A percentile compares a stretch with the other conserved stretches of the same genome.
phyloP scores from a whole-genome alignment of 768 basidiomycete species.

The Rubroboletus satanas region DNA sequence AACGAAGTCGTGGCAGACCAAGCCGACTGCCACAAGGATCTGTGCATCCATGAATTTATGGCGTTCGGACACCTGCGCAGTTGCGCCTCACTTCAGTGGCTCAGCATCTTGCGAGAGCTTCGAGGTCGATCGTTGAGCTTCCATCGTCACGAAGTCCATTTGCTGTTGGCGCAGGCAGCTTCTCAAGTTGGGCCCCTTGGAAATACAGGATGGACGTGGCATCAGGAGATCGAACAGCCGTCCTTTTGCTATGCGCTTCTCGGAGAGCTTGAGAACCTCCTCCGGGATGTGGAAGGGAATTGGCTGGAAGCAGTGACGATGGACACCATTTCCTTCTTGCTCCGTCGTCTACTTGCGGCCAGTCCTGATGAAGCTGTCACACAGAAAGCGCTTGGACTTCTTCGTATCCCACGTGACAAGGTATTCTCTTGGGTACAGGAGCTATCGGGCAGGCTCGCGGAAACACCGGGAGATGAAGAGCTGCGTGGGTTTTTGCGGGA shows the following conservation, averaged over 20 bases:
- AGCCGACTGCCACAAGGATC: no score
- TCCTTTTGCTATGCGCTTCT: slow-evolving; percentile 36
- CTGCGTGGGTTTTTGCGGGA: no score
- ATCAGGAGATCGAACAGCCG: slow-evolving; percentile 31
- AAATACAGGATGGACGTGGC: slow-evolving; percentile 28
- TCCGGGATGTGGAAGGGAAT: no score
- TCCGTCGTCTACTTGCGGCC: slow-evolving; percentile 35
- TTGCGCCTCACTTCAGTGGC: slow-evolving; percentile 35
- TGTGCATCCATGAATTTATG: slow-evolving; percentile 44
- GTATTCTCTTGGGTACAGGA: no score
- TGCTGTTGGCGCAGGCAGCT: slow-evolving; percentile 41
- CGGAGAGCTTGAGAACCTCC: slow-evolving; percentile 29
- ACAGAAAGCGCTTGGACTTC: slow-evolving; percentile 8
- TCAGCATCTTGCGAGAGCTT: slow-evolving; percentile 45
- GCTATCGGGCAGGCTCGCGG: no score
- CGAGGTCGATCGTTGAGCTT: slow-evolving; percentile 39
- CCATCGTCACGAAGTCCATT: slow-evolving; percentile 36
- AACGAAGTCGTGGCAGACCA: no score
- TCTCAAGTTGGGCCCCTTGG: slow-evolving; percentile 19
- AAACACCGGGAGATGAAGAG: no score
- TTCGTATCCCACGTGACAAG: no score
- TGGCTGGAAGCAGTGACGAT: slow-evolving; percentile 15
- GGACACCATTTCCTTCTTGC: slow-evolving; percentile 33
- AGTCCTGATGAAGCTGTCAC: slow-evolving; percentile 10
- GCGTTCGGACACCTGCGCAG: slow-evolving; percentile 39